Evolutionary conservation across 2,329 filamentous ascomycete genomes (phyloP), one percentile per base, ranked within the genome.

Genomic region (Cadophora sp.): DNA sequence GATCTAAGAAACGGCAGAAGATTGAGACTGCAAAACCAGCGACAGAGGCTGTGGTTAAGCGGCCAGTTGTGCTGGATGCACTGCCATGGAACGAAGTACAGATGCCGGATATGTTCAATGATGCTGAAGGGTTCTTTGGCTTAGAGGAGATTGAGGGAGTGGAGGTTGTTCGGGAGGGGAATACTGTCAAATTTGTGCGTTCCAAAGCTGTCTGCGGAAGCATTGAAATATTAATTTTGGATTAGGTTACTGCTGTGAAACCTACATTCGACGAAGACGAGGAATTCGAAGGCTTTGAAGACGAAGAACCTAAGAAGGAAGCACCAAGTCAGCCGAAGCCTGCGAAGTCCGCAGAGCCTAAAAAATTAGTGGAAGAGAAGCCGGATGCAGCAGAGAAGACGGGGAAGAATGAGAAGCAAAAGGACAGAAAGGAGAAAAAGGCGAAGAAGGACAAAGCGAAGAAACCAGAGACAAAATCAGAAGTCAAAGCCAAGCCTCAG

Each of bases 61-160:
- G 78, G 50, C 75, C 81, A 1, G 80, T 86, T 24, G 80, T 81
- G 51, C 78, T 83, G 36, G 79, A 83, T 69, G 79, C 83, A 1
- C 79, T 90, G 51, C 78, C 80, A 77, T 90, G 88, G 88, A 82
- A 85, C 73, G 78, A 82, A 47, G 82, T 85, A 13, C 83, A 87
- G 22, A 87, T 96, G 3, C 92, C 93, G 7, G 91, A 94, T 75
- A 89, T 91, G 76, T 83, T 94, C 73, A 89, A 95, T 55, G 93
- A 97, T 80, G 92, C 92, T n/a, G 94, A 96, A 71, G 96, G 96
- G 0, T 97, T 99, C 78, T 96, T 90, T 74, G 94, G 92, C 0
- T 81, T 99, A 1, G 94, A 99, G 75, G 94, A 98, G 75, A 90
- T 98, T 56, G 92, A 97, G 18, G 93, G 92, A 61, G 92, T 99